Conservation (phyloP, 768 basidiomycete genomes). For the Auricularia sp. region DNA sequence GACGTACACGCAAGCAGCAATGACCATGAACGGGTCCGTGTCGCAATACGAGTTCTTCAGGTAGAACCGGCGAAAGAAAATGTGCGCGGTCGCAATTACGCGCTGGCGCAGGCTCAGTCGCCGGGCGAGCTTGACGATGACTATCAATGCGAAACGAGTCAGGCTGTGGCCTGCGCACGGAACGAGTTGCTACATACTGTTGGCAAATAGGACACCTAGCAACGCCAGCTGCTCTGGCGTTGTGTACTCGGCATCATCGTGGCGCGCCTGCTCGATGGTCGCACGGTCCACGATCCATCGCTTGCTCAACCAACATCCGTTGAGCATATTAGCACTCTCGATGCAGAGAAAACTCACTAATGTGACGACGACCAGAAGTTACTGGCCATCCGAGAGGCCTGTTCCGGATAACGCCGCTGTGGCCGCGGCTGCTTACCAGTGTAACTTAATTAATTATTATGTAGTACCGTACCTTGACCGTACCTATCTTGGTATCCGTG, state of each 20-base stretch:
- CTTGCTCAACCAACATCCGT: constrained; percentile 44
- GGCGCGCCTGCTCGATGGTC: constrained; percentile 61
- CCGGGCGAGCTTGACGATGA: constrained; percentile 80
- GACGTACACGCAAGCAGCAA: constrained; percentile 89
- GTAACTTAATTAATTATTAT: no score
- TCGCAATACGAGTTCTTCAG: constrained; percentile 92
- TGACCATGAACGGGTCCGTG: constrained; percentile 89
- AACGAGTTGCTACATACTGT: constrained; percentile 35
- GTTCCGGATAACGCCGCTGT: neutral
- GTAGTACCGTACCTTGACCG: no score
- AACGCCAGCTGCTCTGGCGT: constrained; percentile 71
- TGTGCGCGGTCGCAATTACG: constrained; percentile 86
- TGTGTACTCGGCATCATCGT: constrained; percentile 70
- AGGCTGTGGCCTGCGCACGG: no score
- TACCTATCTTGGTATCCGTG: no score
- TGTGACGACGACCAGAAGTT: constrained; percentile 92
- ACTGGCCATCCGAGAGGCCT: constrained; percentile 51
- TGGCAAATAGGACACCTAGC: constrained; percentile 81
- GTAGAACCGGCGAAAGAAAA: constrained; percentile 96
- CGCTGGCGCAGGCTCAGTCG: constrained; percentile 76
- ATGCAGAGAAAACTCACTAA: constrained; percentile 41
- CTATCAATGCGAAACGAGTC: constrained; percentile 26
- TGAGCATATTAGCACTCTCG: constrained; percentile 10
- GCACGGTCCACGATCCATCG: constrained; percentile 85
- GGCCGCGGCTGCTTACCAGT: neutral